phyloP scores from a whole-genome alignment of 352 stramenopile species.

The Phytophthora hybrid region DNA sequence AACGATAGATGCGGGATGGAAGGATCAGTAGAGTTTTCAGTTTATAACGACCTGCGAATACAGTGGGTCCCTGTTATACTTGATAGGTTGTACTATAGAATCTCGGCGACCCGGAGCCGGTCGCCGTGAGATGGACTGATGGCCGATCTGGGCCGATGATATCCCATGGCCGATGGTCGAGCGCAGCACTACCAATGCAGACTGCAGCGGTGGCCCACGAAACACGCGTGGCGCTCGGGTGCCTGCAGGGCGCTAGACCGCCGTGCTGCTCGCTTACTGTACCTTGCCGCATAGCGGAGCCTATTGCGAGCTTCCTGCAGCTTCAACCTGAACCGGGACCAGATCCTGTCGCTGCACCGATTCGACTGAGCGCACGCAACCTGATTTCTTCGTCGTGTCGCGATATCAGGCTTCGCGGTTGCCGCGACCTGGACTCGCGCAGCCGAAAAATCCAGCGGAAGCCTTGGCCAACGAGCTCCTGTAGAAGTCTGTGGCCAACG shows the following conservation, averaged over 20 bases:
- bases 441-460: conserved; percentile 31
- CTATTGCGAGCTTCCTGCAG: not conserved
- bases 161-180: conserved; percentile 29
- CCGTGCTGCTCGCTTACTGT: not conserved
- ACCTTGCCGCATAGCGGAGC: too few relatives aligned
- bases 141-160: conserved; percentile 27
- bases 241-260: not conserved
- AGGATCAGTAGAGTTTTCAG: not conserved
- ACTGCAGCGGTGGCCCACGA: too few relatives aligned
- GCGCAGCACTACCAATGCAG: not conserved
- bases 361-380: conserved; percentile 34
- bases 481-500: too few relatives aligned
- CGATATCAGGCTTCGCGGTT: conserved; percentile 34
- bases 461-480: not conserved
- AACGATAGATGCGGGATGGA: not conserved
- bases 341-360: conserved; percentile 19
- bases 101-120: conserved; percentile 4
- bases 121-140: conserved; percentile 32
- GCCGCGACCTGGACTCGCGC: not conserved
- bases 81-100: conserved; percentile 43
- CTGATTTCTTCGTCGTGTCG: conserved; percentile 49
- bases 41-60: not conserved
- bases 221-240: not conserved
- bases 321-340: conserved; percentile 5
- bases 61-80: conserved; percentile 6